Evolutionary conservation across 305 asterid species (phyloP).

Genomic region (Euphrasia arctica): DNA sequence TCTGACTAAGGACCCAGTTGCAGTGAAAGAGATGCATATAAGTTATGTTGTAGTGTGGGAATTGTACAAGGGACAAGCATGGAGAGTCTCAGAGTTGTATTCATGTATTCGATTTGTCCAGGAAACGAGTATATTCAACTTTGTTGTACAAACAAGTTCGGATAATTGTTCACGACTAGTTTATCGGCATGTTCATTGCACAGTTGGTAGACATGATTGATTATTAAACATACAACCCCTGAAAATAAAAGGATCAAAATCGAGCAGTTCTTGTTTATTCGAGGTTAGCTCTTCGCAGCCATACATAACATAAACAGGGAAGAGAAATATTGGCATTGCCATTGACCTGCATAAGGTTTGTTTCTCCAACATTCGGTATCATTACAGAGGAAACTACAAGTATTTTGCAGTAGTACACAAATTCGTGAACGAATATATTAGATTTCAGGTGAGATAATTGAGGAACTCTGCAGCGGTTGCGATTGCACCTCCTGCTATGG

Average conservation of each 20-base stretch:
- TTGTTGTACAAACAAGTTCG: background rate
- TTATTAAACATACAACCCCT: background rate
- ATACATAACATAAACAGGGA: background rate
- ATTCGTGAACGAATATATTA: no score
- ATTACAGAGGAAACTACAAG: no score
- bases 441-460: constrained; percentile 39
- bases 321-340: background rate
- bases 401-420: no score
- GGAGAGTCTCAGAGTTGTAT: background rate
- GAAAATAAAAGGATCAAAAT: no score
- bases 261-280: no score
- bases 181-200: no score
- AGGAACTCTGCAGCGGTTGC: constrained; percentile 77
- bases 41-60: no score
- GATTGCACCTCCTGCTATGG: constrained; percentile 66
- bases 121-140: background rate
- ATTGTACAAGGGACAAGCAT: background rate
- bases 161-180: no score
- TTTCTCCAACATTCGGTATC: background rate
- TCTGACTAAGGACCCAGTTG: no score
- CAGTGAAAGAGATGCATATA: no score
- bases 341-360: constrained; percentile 8
- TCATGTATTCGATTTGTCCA: background rate
- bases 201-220: no score
- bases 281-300: no score